Base-by-base conservation (phyloP, 2,329 filamentous ascomycete genomes). In the Aspergillus quadrilineatus region DNA sequence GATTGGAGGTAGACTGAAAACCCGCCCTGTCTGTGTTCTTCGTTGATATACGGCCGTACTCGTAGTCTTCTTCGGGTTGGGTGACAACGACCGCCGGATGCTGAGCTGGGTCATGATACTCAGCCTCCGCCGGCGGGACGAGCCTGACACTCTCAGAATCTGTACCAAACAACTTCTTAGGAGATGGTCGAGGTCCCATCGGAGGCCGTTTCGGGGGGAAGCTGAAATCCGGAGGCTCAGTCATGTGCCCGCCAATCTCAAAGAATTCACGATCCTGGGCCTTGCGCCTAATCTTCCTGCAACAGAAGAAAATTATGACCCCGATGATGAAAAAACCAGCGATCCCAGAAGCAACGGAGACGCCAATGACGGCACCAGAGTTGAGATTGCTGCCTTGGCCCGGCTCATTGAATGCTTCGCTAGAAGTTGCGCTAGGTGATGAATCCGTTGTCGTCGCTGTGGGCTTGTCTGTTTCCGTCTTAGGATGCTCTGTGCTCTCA, bases 181-280 rank as follows among this genome's bases (percentile, higher is more conserved):
- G 55, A 9, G 55, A 54, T 12, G 62, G 44, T 4, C 60, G 61
- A 37, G 60, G 62, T 22, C 55, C 57, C 12, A 56, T 56, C 9
- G 57, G 63, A 49, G 66, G 68, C 15, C 53, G 60, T 53, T 54
- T 63, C 26, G 67, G 67, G 14, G 68, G 62, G 9, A 62, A 56
- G 22, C 60, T 60, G 43, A 74, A 74, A 15, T 69, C 66, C 3
- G 66, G 66, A 29, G 71, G 72, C 50, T 75, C 72, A 30, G 69
- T 63, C 73, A 75, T 75, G 9, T 62, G 54, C 1, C 73, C 74
- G 28, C 73, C 74, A 57, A 75, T 75, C 50, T 76, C 74, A 46
- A 75, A 76, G 41, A 57, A 63, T 41, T 72, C 60, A 5, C 58
- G 62, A 26, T 70, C 59, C 34, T 63, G 59, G 5, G 58, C 55